Evolutionary conservation across 2,329 filamentous ascomycete genomes (phyloP), one percentile per base, ranked within the genome.

Genomic region (Calycina herbarum): DNA sequence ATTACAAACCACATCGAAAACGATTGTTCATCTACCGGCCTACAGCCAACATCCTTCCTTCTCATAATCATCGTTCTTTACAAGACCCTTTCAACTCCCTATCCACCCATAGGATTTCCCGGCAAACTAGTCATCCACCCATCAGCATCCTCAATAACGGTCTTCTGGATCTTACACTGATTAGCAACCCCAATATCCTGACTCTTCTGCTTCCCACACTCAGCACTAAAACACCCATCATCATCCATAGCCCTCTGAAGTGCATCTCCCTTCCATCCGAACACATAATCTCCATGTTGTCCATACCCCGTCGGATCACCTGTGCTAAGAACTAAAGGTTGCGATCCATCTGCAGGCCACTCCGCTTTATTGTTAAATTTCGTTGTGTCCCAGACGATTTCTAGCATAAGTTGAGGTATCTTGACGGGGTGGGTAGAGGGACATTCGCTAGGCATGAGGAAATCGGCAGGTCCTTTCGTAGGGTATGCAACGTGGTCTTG

Each of bases 281-380:
- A 83, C 67, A 83, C 74, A 72, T 84, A 84, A 72, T 84, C 82
- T 33, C 81, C 82, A 73, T 83, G 82, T 15, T 81, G 81, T 8
- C 81, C 80, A 24, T 80, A 77, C 45, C 82, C 82, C 51, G 79
- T 79, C 74, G 72, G 76, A 78, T 80, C 79, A 78, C 81, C 68
- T n/a, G 62, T 72, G 72, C 76, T 79, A 73, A 81, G 81, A 66
- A 78, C 71, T 71, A 80, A 80, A 4, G 78, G 79, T 69, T 79
- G 79, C 17, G 76, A 77, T 65, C 79, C 79, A 74, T 80, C 77
- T 60, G 78, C 76, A 65, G 79, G 79, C 80, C 80, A 79, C 68
- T 78, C 76, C 72, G 76, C 73, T 74, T 76, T 73, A 77, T 82
- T 77, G 70, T 77, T 73, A 72, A 81, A 81, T 67, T 71, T 70